A percentile compares a stretch with the other conserved stretches of the same genome.
Evolutionary conservation across 805 yeast species (phyloP).

Genomic region (Kazachstania taianensis): DNA sequence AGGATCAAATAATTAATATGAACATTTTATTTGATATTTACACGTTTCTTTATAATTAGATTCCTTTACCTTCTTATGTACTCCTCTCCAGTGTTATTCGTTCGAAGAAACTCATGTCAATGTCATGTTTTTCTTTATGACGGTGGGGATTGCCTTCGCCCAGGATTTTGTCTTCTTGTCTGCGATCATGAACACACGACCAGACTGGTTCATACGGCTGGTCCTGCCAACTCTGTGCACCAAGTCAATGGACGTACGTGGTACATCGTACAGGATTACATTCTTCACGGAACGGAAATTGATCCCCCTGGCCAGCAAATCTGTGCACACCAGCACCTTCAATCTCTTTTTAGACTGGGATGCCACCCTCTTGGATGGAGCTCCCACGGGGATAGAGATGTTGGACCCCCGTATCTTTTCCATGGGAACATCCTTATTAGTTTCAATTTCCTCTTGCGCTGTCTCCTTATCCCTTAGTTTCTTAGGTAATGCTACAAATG

Average conservation of each 20-base stretch:
- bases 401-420: slow-evolving; percentile 29
- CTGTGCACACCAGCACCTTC: slow-evolving; percentile 78
- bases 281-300: slow-evolving; percentile 77
- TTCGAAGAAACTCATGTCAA: slow-evolving; percentile 25
- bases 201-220: slow-evolving; percentile 82
- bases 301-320: slow-evolving; percentile 80
- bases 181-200: slow-evolving; percentile 75
- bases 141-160: slow-evolving; percentile 71
- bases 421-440: not conserved
- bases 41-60: too few relatives aligned
- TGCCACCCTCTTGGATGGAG: not conserved
- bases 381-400: slow-evolving; percentile 15
- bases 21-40: too few relatives aligned
- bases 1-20: not conserved
- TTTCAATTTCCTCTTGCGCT: not conserved
- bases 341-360: slow-evolving; percentile 18
- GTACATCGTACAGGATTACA: slow-evolving; percentile 76
- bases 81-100: too few relatives aligned
- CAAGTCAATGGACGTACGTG: slow-evolving; percentile 73
- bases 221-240: slow-evolving; percentile 92
- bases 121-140: slow-evolving; percentile 42
- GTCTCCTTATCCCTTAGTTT: slow-evolving; percentile 14
- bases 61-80: too few relatives aligned
- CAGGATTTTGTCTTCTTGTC: slow-evolving; percentile 61
- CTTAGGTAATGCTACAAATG: slow-evolving; percentile 56